Conservation (phyloP, 2,329 filamentous ascomycete genomes). For the Septoria linicola region DNA sequence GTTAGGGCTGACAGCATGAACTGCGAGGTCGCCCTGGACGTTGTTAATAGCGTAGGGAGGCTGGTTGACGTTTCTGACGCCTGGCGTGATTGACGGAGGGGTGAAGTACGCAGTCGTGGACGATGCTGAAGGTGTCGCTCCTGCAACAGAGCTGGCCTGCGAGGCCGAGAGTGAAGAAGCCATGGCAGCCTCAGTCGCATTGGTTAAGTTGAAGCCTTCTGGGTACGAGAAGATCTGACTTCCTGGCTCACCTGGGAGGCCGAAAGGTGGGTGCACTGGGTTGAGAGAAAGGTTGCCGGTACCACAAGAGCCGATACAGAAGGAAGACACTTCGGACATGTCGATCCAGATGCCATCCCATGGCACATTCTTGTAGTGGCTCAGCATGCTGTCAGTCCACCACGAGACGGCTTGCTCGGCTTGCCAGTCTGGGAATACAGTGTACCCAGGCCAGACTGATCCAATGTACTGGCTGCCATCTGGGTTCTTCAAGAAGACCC, state of each 20-base stretch:
- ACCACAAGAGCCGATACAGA: conserved; percentile 72
- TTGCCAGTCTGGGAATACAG: conserved; percentile 62
- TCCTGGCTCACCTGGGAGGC: conserved; percentile 63
- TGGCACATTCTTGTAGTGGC: conserved; percentile 54
- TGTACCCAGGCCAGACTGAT: conserved; percentile 58
- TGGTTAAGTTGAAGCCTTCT: conserved; percentile 68
- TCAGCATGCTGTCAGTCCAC: conserved; percentile 57
- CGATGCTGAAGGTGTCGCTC: conserved; percentile 26
- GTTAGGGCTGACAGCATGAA: conserved; percentile 72
- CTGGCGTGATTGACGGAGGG: conserved; percentile 28
- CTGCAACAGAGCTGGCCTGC: conserved; percentile 48
- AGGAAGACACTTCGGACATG: conserved; percentile 62
- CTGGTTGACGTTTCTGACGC: conserved; percentile 33
- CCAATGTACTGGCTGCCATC: conserved; percentile 40
- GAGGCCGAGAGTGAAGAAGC: conserved; percentile 56
- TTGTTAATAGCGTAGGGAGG: conserved; percentile 38
- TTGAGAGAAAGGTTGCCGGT: conserved; percentile 63
- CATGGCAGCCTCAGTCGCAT: conserved; percentile 64
- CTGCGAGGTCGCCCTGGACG: conserved; percentile 68
- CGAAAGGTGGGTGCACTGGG: conserved; percentile 66
- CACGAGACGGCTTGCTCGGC: conserved; percentile 59
- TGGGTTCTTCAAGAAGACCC: conserved; percentile 40
- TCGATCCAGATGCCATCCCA: conserved; percentile 61
- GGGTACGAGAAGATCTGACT: conserved; percentile 60
- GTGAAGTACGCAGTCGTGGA: conserved; percentile 26